Conservation (phyloP, 2,329 filamentous ascomycete species). For the Fonsecaea pugnacius region DNA sequence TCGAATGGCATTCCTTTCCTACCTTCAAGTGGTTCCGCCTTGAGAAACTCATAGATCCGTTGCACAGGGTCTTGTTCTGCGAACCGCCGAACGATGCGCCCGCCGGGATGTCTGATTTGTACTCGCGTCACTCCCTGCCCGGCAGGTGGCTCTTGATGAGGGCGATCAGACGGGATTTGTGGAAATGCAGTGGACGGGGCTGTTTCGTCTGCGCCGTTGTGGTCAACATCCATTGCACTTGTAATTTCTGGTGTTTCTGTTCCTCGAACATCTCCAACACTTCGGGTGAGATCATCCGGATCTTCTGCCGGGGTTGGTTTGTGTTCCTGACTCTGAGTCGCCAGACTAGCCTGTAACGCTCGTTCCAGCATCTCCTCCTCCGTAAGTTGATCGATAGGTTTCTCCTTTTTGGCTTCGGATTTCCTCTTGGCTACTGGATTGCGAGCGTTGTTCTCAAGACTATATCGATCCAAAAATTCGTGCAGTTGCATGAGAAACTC, state of each 20-base stretch:
- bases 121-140: slow-evolving; percentile 81
- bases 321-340: slow-evolving; percentile 50
- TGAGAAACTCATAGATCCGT: slow-evolving; percentile 94
- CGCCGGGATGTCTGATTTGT: slow-evolving; percentile 85
- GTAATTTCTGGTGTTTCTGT: slow-evolving; percentile 52
- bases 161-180: slow-evolving; percentile 70
- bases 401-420: slow-evolving; percentile 68
- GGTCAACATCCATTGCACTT: slow-evolving; percentile 46
- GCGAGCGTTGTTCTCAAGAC: slow-evolving; percentile 81
- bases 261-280: slow-evolving; percentile 58
- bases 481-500: slow-evolving; percentile 91
- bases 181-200: slow-evolving; percentile 59
- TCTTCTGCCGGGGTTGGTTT: slow-evolving; percentile 63
- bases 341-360: slow-evolving; percentile 86
- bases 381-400: slow-evolving; percentile 85
- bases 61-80: slow-evolving; percentile 73
- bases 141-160: slow-evolving; percentile 77
- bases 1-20: slow-evolving; percentile 82
- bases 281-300: slow-evolving; percentile 84
- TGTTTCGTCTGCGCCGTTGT: slow-evolving; percentile 43
- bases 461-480: slow-evolving; percentile 97
- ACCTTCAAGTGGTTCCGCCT: slow-evolving; percentile 80
- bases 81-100: slow-evolving; percentile 87
- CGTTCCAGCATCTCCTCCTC: slow-evolving; percentile 97
- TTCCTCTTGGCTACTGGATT: slow-evolving; percentile 86